Evolutionary conservation across 1,284 basidiomycete species (phyloP), one percentile per base, ranked within the genome.

Genomic region (Apiotrichum mycotoxinovorans): DNA sequence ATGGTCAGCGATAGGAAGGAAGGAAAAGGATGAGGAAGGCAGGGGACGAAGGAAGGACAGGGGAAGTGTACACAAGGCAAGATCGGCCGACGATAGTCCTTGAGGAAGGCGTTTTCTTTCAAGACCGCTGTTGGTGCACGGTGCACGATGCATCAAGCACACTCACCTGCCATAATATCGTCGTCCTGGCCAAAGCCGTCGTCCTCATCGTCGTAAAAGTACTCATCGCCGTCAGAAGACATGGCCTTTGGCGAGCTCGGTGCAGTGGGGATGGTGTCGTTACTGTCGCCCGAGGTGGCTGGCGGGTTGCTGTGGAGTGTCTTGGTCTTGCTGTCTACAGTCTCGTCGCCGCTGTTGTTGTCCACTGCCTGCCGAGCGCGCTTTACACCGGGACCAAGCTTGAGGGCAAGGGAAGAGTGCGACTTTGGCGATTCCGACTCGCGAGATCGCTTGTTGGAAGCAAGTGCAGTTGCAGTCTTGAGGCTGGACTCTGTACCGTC

Each of bases 141-240:
- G 17, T 38, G n/a, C n/a, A n/a, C n/a, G 37, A 33, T 26, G 22
- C 12, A 35, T 38, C n/a, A 20, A 25, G n/a, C n/a, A n/a, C 26
- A 64, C 72, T 63, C 51, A 72, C 68, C 67, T 34, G 58, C 63
- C 23, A 63, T 62, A 47, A 65, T 63, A 18, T 58, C 60, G 27
- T 68, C 68, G 52, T 69, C 72, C 17, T 70, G 61, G 26, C 65
- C 69, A 54, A 71, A 71, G 2, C 58, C 71, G 47, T 69, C 75
- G 45, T 73, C 72, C 50, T 68, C 68, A 41, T 70, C 72, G 43
- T 72, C 71, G 57, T 68, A 69, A 15, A 71, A 67, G 40, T 68
- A 67, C 45, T 66, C 71, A 44, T 73, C 75, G 26, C 67, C 75
- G 58, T 74, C 75, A 17, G 73, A 75, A 49, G 74, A 76, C 75